Conservation (phyloP, 106 monocot genomes). For the Amphibolis antarctica region DNA sequence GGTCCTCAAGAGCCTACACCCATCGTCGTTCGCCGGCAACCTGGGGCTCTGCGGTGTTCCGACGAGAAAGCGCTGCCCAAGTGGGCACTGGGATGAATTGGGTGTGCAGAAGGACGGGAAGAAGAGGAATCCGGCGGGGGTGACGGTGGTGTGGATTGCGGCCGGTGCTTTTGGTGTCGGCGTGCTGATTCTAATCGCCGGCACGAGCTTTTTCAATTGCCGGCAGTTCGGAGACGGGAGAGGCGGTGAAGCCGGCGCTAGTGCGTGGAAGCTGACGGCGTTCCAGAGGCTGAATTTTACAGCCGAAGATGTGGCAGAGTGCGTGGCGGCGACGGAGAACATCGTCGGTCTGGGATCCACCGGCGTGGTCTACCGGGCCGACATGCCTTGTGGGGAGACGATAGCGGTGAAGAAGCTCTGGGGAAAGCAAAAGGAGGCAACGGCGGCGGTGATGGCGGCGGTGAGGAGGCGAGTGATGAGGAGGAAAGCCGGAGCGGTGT, state of each 20-base stretch:
- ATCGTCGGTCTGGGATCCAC: slow-evolving; percentile 72
- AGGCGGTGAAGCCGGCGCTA: neutral
- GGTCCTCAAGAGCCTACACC: slow-evolving; percentile 30
- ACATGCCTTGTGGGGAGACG: slow-evolving; percentile 65
- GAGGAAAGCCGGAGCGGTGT: slow-evolving; percentile 4
- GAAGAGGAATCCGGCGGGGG: slow-evolving; percentile 14
- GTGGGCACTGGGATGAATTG: neutral
- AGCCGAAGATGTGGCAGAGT: slow-evolving; percentile 63
- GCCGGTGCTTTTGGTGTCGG: slow-evolving; percentile 41
- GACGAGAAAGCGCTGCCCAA: slow-evolving; percentile 25
- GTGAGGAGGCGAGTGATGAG: neutral
- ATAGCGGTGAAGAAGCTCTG: slow-evolving; percentile 88
- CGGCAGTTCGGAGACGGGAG: neutral
- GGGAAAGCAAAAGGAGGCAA: slow-evolving; percentile 38
- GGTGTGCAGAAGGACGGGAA: neutral
- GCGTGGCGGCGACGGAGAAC: slow-evolving; percentile 35
- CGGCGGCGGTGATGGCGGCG: neutral
- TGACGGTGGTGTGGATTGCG: slow-evolving; percentile 43
- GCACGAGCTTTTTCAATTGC: slow-evolving; percentile 21
- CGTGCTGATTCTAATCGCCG: slow-evolving; percentile 27
- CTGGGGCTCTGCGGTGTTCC: slow-evolving; percentile 46
- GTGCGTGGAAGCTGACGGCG: slow-evolving; percentile 64
- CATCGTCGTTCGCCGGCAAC: slow-evolving; percentile 55
- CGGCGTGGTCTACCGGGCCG: slow-evolving; percentile 72
- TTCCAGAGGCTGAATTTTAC: slow-evolving; percentile 83